Evolutionary conservation across 202 grass and related monocot species (phyloP).

Genomic region (Carex arenaria): DNA sequence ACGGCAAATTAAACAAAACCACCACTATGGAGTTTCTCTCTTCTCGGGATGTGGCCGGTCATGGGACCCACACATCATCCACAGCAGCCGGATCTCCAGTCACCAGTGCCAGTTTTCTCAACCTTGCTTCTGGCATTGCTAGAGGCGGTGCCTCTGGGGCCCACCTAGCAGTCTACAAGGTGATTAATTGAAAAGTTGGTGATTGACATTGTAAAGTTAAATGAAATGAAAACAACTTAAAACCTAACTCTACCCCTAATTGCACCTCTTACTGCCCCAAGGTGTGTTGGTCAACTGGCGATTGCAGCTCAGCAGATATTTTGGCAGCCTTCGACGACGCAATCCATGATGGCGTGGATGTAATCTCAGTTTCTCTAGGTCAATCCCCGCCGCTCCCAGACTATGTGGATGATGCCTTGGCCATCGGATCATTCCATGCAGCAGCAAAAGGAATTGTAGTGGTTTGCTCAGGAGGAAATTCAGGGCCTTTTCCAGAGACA

Average conservation of each 20-base stretch:
- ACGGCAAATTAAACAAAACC: conserved; percentile 78
- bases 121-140: conserved; percentile 65
- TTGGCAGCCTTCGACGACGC: conserved; percentile 87
- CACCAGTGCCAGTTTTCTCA: conserved; percentile 62
- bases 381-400: conserved; percentile 81
- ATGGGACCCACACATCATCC: conserved; percentile 90
- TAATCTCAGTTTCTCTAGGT: conserved; percentile 81
- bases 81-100: conserved; percentile 69
- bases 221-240: not conserved
- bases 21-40: conserved; percentile 74
- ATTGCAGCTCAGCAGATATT: conserved; percentile 81
- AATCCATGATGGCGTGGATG: conserved; percentile 83
- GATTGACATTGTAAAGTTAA: not conserved
- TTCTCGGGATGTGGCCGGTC: conserved; percentile 58
- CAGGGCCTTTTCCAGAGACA: conserved; percentile 75
- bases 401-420: conserved; percentile 80
- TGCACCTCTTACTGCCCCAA: not conserved
- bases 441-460: conserved; percentile 58
- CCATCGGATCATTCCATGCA: conserved; percentile 84
- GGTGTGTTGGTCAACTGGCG: conserved; percentile 86
- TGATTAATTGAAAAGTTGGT: conserved; percentile 1
- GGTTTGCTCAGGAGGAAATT: conserved; percentile 89
- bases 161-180: conserved; percentile 76
- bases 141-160: conserved; percentile 78
- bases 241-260: not conserved